phyloP scores from a whole-genome alignment of 257 asterid species.

The Jaltomata sinuosa region DNA sequence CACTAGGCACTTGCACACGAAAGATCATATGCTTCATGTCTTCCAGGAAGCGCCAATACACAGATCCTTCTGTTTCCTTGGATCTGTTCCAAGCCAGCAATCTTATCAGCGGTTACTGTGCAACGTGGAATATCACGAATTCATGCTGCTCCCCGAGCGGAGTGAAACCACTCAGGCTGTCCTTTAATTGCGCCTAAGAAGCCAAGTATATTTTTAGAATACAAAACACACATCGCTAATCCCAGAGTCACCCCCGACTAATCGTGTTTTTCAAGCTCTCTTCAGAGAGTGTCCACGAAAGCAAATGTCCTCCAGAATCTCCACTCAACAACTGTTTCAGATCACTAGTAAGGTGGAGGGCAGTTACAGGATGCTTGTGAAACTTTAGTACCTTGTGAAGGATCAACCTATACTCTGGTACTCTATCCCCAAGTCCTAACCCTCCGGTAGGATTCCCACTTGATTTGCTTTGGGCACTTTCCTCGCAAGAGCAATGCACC shows the following conservation, averaged over 20 bases:
- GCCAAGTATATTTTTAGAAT: neutral
- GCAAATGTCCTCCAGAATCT: constrained; percentile 71
- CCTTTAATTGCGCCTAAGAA: neutral
- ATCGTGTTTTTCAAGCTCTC: constrained; percentile 58
- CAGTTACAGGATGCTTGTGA: constrained; percentile 78
- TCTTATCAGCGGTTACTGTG: neutral
- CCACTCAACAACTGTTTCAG: constrained; percentile 83
- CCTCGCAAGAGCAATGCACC: constrained; percentile 74
- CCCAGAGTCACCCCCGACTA: constrained; percentile 52
- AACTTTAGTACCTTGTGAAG: constrained; percentile 77
- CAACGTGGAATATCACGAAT: neutral
- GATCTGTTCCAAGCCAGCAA: neutral
- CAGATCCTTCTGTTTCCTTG: neutral
- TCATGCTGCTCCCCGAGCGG: neutral
- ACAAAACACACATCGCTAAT: neutral
- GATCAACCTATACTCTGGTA: constrained; percentile 75
- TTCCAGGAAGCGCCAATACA: neutral
- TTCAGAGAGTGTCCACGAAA: constrained; percentile 89
- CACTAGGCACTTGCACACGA: neutral
- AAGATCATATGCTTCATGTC: neutral
- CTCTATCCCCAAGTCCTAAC: constrained; percentile 40
- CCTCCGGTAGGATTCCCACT: constrained; percentile 49
- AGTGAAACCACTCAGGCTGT: neutral
- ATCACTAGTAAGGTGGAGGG: constrained; percentile 75
- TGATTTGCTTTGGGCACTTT: constrained; percentile 34